These are phyloP conservation scores for Cystofilobasidium ferigula DNA, from an alignment of 768 basidiomycete species.

Conservation along the genomic window DNA sequence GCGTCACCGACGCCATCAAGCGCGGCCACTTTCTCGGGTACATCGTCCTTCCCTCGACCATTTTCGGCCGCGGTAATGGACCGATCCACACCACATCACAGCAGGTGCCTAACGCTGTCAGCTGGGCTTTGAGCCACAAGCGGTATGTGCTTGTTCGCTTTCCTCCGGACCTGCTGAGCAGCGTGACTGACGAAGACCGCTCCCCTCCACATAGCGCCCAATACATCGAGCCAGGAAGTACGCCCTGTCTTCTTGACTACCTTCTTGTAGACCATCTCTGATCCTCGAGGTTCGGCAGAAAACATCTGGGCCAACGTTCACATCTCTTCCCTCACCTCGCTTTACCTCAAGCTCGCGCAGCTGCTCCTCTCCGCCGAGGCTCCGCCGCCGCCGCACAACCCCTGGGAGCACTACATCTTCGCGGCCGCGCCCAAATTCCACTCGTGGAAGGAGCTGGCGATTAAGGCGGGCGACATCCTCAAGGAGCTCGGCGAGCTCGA, in stretches of 20 bases:
- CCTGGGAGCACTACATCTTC: slow-evolving; percentile 19
- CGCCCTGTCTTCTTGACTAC: too few relatives aligned
- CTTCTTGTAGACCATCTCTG: too few relatives aligned
- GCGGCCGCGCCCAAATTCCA: neutral
- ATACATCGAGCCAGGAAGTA: slow-evolving; percentile 9
- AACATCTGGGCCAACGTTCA: slow-evolving; percentile 21
- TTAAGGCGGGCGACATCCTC: slow-evolving; percentile 8
- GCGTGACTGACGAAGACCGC: too few relatives aligned
- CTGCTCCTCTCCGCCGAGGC: slow-evolving; percentile 17
- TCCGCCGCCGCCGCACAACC: slow-evolving; percentile 13
- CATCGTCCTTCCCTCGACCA: slow-evolving; percentile 24
- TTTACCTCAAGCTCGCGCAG: slow-evolving; percentile 12
- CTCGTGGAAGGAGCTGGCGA: slow-evolving; percentile 13
- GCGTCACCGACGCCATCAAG: slow-evolving; percentile 17
- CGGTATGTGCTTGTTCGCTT: too few relatives aligned
- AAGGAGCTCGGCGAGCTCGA: slow-evolving; percentile 13
- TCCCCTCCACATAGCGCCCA: too few relatives aligned
- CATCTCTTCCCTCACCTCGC: slow-evolving; percentile 6
- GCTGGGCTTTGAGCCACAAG: slow-evolving; percentile 3
- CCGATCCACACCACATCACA: slow-evolving; percentile 14
- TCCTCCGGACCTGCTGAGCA: too few relatives aligned
- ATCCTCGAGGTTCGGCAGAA: too few relatives aligned
- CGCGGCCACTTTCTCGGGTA: slow-evolving; percentile 23
- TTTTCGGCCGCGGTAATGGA: slow-evolving; percentile 18
- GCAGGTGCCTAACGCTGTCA: slow-evolving; percentile 14